phyloP scores from a whole-genome alignment of 495 filamentous ascomycete species.

The Aspergillus indologenus region DNA sequence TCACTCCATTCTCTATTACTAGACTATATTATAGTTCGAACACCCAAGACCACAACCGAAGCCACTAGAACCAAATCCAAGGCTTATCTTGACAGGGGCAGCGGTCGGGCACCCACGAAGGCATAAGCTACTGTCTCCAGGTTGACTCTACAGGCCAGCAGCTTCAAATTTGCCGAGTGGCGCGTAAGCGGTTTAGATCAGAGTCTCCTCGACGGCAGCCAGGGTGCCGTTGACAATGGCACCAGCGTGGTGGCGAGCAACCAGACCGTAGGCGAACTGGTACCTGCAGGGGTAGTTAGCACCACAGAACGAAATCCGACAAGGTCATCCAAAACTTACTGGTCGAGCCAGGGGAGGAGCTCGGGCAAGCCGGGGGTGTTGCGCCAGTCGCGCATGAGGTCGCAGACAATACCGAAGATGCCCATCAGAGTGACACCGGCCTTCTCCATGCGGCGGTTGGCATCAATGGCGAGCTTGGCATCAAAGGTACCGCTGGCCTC shows the following conservation, averaged over 20 bases:
- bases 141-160: no score
- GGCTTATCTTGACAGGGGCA: neutral
- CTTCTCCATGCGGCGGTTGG: constrained; percentile 62
- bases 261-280: constrained; percentile 46
- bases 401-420: constrained; percentile 64
- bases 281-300: constrained; percentile 20
- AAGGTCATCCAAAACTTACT: constrained; percentile 33
- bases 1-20: neutral
- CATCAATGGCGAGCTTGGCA: constrained; percentile 51
- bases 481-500: constrained; percentile 68
- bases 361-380: constrained; percentile 60
- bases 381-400: constrained; percentile 80
- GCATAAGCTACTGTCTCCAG: neutral
- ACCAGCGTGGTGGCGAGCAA: constrained; percentile 48
- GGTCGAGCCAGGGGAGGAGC: constrained; percentile 64
- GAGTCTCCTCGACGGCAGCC: constrained; percentile 26
- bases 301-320: neutral
- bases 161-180: neutral
- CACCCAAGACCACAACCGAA: neutral
- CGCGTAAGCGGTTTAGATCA: constrained; percentile 18
- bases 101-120: neutral
- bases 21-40: neutral
- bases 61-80: neutral
- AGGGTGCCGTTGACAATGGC: constrained; percentile 48
- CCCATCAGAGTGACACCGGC: constrained; percentile 65